phyloP scores from a whole-genome alignment of 2,329 filamentous ascomycete species.

The Cadophora sp. region DNA sequence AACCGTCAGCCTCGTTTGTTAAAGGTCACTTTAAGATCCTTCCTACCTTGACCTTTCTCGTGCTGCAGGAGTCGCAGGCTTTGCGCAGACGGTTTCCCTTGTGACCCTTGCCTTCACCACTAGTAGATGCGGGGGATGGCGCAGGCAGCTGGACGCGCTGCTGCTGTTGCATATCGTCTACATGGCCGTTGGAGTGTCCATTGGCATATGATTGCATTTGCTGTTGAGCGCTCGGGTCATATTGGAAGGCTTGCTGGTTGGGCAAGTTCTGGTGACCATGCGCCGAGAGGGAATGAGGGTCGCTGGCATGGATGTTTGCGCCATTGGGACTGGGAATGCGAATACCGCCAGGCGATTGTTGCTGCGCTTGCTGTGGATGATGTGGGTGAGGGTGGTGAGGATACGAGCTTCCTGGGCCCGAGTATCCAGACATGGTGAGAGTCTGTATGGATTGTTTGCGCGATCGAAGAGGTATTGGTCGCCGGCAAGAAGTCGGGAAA shows the following conservation, averaged over 20 bases:
- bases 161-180: constrained; percentile 24
- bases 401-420: constrained; percentile 21
- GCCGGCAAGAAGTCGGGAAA: constrained; percentile 37
- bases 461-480: constrained; percentile 3
- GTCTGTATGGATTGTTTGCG: neutral
- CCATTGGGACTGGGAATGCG: constrained; percentile 2
- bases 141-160: constrained; percentile 11
- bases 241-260: constrained; percentile 24
- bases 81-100: constrained; percentile 51
- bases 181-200: constrained; percentile 23
- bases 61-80: constrained; percentile 59
- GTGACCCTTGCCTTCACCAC: constrained; percentile 32
- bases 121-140: constrained; percentile 26
- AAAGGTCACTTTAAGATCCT: neutral
- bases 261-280: constrained; percentile 17
- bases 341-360: neutral
- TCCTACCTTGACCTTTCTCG: constrained; percentile 58
- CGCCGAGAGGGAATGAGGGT: constrained; percentile 10
- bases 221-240: constrained; percentile 20
- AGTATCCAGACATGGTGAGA: constrained; percentile 31
- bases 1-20: neutral
- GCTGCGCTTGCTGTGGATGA: neutral
- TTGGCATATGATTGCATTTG: constrained; percentile 32
- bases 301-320: neutral
- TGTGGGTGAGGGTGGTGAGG: constrained; percentile 11